Conservation (phyloP, 2,329 filamentous ascomycete genomes). For the Stagonosporopsis vannaccii region DNA sequence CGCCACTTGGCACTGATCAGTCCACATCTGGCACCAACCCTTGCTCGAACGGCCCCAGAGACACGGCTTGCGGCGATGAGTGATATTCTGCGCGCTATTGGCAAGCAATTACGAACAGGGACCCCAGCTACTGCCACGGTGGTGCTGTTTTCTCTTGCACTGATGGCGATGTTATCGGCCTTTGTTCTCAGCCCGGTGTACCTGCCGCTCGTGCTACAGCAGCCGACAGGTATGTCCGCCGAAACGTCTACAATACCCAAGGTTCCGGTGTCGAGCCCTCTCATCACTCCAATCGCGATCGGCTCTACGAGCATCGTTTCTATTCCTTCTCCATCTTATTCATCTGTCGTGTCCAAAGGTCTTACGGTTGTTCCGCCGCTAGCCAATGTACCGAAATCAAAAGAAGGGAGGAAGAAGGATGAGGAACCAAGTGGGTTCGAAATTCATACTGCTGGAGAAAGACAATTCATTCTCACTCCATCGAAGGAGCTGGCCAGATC, state of each 20-base stretch:
- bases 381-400: slow-evolving; percentile 16
- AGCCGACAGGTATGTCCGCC: slow-evolving; percentile 7
- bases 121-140: slow-evolving; percentile 7
- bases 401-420: slow-evolving; percentile 20
- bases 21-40: slow-evolving; percentile 26
- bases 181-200: slow-evolving; percentile 24
- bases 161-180: slow-evolving; percentile 28
- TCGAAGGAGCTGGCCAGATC: slow-evolving; percentile 52
- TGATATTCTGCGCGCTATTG: slow-evolving; percentile 11
- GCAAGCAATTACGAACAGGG: slow-evolving; percentile 20
- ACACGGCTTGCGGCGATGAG: slow-evolving; percentile 9
- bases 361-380: slow-evolving; percentile 29
- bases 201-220: slow-evolving; percentile 20
- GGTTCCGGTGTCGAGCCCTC: neutral
- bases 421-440: slow-evolving; percentile 55
- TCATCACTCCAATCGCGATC: slow-evolving; percentile 9
- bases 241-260: slow-evolving; percentile 12
- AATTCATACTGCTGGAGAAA: slow-evolving; percentile 62
- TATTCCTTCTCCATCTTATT: neutral
- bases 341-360: slow-evolving; percentile 12
- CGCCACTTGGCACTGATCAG: slow-evolving; percentile 48
- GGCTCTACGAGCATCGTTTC: slow-evolving; percentile 8
- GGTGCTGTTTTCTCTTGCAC: slow-evolving; percentile 19
- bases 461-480: slow-evolving; percentile 61
- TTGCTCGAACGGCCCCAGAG: slow-evolving; percentile 2